A percentile compares a stretch with the other conserved stretches of the same genome.
Evolutionary conservation across 768 basidiomycete species (phyloP).

Genomic region (Mycena amicta): DNA sequence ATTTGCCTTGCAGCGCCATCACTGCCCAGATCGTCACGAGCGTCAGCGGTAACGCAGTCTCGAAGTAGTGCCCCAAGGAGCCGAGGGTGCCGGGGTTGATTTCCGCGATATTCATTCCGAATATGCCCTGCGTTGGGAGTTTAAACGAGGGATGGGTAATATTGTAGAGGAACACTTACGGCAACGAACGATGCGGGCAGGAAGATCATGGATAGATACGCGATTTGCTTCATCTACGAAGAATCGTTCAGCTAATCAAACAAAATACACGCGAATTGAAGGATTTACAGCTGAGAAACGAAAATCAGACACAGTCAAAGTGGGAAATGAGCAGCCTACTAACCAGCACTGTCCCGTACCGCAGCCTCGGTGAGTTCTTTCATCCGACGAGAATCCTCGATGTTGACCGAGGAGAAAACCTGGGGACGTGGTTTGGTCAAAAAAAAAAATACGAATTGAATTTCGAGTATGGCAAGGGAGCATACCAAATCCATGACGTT

Average conservation of each 20-base stretch:
- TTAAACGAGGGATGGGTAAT: neutral
- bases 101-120: slow-evolving; percentile 61
- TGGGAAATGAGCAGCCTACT: slow-evolving; percentile 16
- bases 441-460: neutral
- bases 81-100: slow-evolving; percentile 39
- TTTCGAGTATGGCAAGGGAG: slow-evolving; percentile 7
- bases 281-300: slow-evolving; percentile 26
- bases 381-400: slow-evolving; percentile 56
- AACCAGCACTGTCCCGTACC: slow-evolving; percentile 51
- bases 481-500: slow-evolving; percentile 55
- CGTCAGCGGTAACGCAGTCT: slow-evolving; percentile 49
- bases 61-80: slow-evolving; percentile 46
- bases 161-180: slow-evolving; percentile 29
- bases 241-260: too few species aligned
- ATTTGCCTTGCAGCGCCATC: slow-evolving; percentile 53
- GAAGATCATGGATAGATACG: slow-evolving; percentile 65
- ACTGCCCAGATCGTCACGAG: slow-evolving; percentile 55
- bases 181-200: slow-evolving; percentile 58
- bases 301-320: neutral
- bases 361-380: slow-evolving; percentile 54
- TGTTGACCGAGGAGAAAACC: slow-evolving; percentile 65
- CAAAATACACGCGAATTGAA: too few species aligned
- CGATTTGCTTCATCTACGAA: slow-evolving; percentile 56
- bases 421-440: too few species aligned
- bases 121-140: slow-evolving; percentile 42